These are phyloP conservation scores for Aureobasidium sp. DNA, from an alignment of 2,329 filamentous ascomycete species.

Conservation along the genomic window DNA sequence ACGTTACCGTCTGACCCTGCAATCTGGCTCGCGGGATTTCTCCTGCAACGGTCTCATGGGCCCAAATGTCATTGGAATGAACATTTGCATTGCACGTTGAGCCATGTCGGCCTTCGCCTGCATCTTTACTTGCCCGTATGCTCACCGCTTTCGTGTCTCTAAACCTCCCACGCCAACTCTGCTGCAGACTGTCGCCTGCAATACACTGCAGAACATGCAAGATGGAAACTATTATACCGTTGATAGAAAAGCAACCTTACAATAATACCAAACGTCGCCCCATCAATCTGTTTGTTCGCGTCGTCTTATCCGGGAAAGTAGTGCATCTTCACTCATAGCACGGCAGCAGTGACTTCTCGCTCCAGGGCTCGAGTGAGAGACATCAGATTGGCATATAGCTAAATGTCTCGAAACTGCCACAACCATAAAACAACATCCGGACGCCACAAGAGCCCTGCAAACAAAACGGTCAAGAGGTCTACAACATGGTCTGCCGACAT, in stretches of 20 bases:
- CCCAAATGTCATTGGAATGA: not conserved
- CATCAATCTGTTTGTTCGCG: not conserved
- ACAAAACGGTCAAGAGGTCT: not conserved
- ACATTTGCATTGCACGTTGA: constrained; percentile 2
- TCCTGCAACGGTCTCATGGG: constrained; percentile 1
- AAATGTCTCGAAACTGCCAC: constrained; percentile 8
- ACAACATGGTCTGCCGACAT: not conserved
- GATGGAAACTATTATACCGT: not conserved
- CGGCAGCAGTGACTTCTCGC: no score
- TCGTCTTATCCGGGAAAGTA: not conserved
- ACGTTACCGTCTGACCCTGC: not conserved
- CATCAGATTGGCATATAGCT: not conserved
- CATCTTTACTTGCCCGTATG: not conserved
- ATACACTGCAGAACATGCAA: no score
- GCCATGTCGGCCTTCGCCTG: not conserved
- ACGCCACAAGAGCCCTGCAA: constrained; percentile 3
- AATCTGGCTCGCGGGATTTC: not conserved
- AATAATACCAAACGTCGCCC: not conserved
- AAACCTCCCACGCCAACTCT: not conserved
- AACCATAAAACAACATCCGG: constrained; percentile 11
- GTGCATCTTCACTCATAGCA: not conserved
- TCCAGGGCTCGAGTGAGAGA: not conserved
- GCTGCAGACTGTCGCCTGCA: not conserved
- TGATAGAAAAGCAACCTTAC: not conserved
- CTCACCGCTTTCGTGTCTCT: not conserved